Evolutionary conservation across 306 rosid species (phyloP).

Genomic region (Nissolia schottii): DNA sequence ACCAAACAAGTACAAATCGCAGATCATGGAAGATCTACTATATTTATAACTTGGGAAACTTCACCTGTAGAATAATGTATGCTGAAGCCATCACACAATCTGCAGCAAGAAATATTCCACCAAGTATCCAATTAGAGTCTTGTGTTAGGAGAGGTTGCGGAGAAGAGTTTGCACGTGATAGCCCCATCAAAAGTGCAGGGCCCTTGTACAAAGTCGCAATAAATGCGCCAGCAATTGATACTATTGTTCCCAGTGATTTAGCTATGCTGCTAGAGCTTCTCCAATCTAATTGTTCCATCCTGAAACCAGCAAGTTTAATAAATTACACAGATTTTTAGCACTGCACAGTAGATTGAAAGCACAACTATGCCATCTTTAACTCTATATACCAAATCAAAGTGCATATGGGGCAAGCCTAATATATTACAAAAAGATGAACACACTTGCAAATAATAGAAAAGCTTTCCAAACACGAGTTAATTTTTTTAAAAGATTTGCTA

Average conservation of each 20-base stretch:
- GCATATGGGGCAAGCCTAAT: neutral
- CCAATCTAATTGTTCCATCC: constrained; percentile 69
- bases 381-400: neutral
- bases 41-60: neutral
- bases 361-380: neutral
- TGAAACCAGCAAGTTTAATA: constrained; percentile 35
- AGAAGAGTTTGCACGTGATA: constrained; percentile 30
- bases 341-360: neutral
- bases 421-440: neutral
- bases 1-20: constrained; percentile 2
- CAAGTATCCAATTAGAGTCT: constrained; percentile 63
- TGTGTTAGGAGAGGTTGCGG: constrained; percentile 33
- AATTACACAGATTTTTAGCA: neutral
- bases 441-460: neutral
- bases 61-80: constrained; percentile 60
- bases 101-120: constrained; percentile 51
- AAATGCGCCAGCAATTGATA: constrained; percentile 76
- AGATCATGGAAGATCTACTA: neutral
- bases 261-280: constrained; percentile 54
- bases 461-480: neutral
- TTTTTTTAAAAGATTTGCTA: neutral
- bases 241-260: constrained; percentile 61
- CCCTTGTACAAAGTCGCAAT: constrained; percentile 80
- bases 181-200: constrained; percentile 43
- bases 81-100: constrained; percentile 54